phyloP scores from a whole-genome alignment of 2,329 filamentous ascomycete genomes.

The Cladosporium phlei region DNA sequence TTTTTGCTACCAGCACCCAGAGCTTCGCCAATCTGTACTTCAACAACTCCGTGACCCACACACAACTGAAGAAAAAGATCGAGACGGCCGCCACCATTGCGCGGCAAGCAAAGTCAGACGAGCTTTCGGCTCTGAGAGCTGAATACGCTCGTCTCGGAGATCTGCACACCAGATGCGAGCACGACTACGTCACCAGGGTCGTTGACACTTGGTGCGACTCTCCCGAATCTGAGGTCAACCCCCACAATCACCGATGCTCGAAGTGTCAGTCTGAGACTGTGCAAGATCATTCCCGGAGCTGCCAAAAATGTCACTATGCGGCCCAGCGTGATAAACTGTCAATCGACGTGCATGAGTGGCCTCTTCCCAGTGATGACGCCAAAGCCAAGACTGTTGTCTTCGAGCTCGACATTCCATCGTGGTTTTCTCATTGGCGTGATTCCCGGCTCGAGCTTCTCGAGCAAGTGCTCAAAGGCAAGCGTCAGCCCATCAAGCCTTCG shows the following conservation, averaged over 20 bases:
- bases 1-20: constrained; percentile 10
- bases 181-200: constrained; percentile 14
- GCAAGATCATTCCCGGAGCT: constrained; percentile 29
- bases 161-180: neutral
- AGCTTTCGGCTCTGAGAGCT: constrained; percentile 28
- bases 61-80: constrained; percentile 25
- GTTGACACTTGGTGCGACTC: constrained; percentile 19
- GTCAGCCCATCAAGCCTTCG: too few relatives aligned
- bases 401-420: constrained; percentile 45
- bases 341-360: constrained; percentile 49
- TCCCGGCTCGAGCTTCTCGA: constrained; percentile 20
- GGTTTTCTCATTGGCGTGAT: constrained; percentile 48
- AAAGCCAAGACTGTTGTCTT: constrained; percentile 47
- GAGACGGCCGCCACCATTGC: constrained; percentile 39
- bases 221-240: too few relatives aligned
- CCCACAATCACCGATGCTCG: too few relatives aligned
- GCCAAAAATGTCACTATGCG: constrained; percentile 43
- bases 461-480: constrained; percentile 18
- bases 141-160: constrained; percentile 35
- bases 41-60: constrained; percentile 33
- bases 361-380: constrained; percentile 38
- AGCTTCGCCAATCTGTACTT: constrained; percentile 46
- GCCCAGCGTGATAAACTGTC: constrained; percentile 35
- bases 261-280: too few relatives aligned
- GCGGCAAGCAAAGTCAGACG: too few relatives aligned